Percentiles rank a stretch among this genome's conserved stretches.
phyloP scores from a whole-genome alignment of 352 stramenopile species.

The Globisporangium rhizosaccharum region DNA sequence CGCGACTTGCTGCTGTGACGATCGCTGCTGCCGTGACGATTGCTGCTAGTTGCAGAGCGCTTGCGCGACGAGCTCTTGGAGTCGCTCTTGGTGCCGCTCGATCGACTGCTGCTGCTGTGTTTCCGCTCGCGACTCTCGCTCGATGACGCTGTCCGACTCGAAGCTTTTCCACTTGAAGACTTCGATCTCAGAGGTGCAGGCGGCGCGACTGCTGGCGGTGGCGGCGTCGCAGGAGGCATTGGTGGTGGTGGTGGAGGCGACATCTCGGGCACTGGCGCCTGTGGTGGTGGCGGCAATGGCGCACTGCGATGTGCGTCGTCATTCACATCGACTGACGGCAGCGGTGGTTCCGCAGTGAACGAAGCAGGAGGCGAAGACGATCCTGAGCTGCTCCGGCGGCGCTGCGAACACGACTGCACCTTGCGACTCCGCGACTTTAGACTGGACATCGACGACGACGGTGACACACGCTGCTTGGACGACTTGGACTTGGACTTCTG shows the following conservation, averaged over 20 bases:
- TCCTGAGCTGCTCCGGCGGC: slow-evolving; percentile 11
- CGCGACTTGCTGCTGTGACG: slow-evolving; percentile 18
- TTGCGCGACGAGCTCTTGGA: slow-evolving; percentile 15
- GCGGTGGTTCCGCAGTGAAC: neutral
- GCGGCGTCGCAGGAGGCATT: slow-evolving; percentile 11
- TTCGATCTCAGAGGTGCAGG: slow-evolving; percentile 3
- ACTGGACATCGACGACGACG: slow-evolving; percentile 9
- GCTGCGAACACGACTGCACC: slow-evolving; percentile 1
- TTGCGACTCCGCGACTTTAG: slow-evolving; percentile 18
- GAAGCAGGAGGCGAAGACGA: neutral
- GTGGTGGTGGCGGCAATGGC: slow-evolving; percentile 18
- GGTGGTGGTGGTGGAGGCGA: slow-evolving; percentile 15
- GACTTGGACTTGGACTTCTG: neutral
- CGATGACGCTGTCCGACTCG: neutral
- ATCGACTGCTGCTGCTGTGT: slow-evolving; percentile 3
- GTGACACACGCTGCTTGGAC: neutral
- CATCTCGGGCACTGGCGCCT: slow-evolving; percentile 5
- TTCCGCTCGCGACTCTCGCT: slow-evolving; percentile 7
- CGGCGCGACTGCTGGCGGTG: slow-evolving; percentile 5
- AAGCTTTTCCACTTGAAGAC: slow-evolving; percentile 3
- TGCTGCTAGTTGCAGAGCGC: neutral
- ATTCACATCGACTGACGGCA: neutral
- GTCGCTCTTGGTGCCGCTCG: slow-evolving; percentile 9
- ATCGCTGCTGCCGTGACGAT: neutral
- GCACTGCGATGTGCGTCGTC: slow-evolving; percentile 10